A percentile compares a stretch with the other conserved stretches of the same genome.
phyloP scores from a whole-genome alignment of 2,329 filamentous ascomycete species.

The Colletotrichum tabaci region DNA sequence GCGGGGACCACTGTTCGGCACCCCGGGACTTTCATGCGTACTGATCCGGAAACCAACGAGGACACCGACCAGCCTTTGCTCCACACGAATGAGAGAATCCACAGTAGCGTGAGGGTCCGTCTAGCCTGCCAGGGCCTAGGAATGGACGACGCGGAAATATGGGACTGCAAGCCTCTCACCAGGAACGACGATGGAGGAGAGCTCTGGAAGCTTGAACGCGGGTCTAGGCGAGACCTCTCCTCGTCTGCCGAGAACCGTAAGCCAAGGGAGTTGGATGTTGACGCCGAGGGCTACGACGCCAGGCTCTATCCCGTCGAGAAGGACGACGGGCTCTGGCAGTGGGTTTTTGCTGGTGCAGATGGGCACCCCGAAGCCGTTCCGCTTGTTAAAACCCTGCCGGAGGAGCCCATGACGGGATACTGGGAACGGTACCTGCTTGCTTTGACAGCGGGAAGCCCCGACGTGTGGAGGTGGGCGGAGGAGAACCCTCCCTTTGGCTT shows the following conservation, averaged over 20 bases:
- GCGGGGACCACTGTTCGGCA: conserved; percentile 59
- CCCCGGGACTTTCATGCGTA: conserved; percentile 64
- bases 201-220: conserved; percentile 61
- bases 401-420: conserved; percentile 68
- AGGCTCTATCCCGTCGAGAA: conserved; percentile 44
- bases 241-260: conserved; percentile 50
- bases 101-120: conserved; percentile 67
- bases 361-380: conserved; percentile 57
- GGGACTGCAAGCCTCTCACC: conserved; percentile 61
- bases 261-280: conserved; percentile 49
- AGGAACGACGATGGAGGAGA: conserved; percentile 42
- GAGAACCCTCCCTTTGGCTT: conserved; percentile 24
- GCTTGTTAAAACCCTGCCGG: conserved; percentile 60
- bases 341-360: conserved; percentile 64
- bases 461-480: conserved; percentile 50
- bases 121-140: conserved; percentile 65
- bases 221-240: conserved; percentile 41
- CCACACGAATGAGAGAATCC: conserved; percentile 69
- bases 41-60: conserved; percentile 57
- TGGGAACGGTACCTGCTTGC: conserved; percentile 62
- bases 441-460: conserved; percentile 59
- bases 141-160: conserved; percentile 62
- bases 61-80: conserved; percentile 58
- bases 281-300: conserved; percentile 42
- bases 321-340: conserved; percentile 62